Percentiles rank a stretch among this genome's conserved stretches.
phyloP scores from a whole-genome alignment of 2,329 filamentous ascomycete species.

The Diaporthe citrichinensis region DNA sequence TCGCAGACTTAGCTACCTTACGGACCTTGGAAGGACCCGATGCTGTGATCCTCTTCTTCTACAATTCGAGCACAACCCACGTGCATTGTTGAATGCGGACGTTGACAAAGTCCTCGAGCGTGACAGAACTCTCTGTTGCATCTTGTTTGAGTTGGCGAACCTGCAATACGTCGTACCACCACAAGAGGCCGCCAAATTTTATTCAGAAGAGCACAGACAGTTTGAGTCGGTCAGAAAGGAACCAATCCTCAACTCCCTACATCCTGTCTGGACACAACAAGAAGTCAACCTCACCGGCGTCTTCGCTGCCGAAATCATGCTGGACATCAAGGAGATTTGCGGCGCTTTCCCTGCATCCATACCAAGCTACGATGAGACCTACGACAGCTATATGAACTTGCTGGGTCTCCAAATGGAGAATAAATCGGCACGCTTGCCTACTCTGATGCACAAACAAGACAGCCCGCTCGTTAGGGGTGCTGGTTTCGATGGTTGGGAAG shows the following conservation, averaged over 20 bases:
- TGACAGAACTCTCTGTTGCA: neutral
- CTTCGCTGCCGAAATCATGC: neutral
- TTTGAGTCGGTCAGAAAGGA: neutral
- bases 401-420: neutral
- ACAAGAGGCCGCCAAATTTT: neutral
- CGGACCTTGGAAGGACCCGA: no score
- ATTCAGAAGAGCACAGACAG: neutral
- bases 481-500: neutral
- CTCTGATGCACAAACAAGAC: neutral
- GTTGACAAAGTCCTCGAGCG: neutral
- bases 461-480: neutral
- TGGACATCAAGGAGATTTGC: neutral
- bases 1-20: neutral
- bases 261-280: neutral
- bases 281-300: neutral
- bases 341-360: neutral
- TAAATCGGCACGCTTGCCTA: no score
- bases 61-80: neutral
- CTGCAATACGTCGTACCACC: neutral
- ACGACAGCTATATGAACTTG: neutral
- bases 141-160: neutral
- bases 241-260: neutral
- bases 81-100: neutral
- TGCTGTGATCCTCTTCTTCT: neutral
- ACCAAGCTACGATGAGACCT: neutral